phyloP scores from a whole-genome alignment of 129 eudicot species.

The Flaveria robusta region DNA sequence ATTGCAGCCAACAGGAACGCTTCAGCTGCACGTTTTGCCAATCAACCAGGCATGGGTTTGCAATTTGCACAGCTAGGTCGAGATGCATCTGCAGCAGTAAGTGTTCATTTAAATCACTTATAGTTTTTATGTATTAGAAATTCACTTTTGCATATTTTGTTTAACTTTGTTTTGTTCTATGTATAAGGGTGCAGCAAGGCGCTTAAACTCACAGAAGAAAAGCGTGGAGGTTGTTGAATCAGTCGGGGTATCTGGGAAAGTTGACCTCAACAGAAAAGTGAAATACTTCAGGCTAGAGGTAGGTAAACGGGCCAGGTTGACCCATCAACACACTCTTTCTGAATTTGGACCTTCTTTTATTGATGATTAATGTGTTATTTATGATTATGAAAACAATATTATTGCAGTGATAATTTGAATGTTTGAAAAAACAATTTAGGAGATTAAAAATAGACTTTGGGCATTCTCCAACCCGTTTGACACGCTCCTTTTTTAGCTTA shows the following conservation, averaged over 20 bases:
- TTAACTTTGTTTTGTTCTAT: slow-evolving; percentile 14
- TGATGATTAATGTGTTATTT: not conserved
- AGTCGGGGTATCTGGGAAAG: slow-evolving; percentile 74
- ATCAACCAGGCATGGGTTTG: slow-evolving; percentile 67
- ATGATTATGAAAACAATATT: not conserved
- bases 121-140: not conserved
- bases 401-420: not conserved
- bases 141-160: not conserved
- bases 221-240: slow-evolving; percentile 78
- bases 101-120: slow-evolving; percentile 25
- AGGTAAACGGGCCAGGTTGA: not conserved
- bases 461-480: not conserved
- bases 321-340: not conserved
- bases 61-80: slow-evolving; percentile 91
- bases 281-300: slow-evolving; percentile 87
- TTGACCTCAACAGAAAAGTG: slow-evolving; percentile 44
- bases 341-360: not conserved
- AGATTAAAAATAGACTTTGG: slow-evolving; percentile 2
- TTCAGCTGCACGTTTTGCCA: slow-evolving; percentile 59
- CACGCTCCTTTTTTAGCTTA: not conserved
- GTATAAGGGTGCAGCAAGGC: slow-evolving; percentile 83
- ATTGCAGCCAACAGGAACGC: slow-evolving; percentile 61
- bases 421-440: not conserved
- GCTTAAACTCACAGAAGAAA: slow-evolving; percentile 63
- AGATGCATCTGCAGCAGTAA: slow-evolving; percentile 95